These are phyloP conservation scores for Coemansia sp. DNA, from an alignment of 192 early-diverging fungal species.

Conservation along the genomic window DNA sequence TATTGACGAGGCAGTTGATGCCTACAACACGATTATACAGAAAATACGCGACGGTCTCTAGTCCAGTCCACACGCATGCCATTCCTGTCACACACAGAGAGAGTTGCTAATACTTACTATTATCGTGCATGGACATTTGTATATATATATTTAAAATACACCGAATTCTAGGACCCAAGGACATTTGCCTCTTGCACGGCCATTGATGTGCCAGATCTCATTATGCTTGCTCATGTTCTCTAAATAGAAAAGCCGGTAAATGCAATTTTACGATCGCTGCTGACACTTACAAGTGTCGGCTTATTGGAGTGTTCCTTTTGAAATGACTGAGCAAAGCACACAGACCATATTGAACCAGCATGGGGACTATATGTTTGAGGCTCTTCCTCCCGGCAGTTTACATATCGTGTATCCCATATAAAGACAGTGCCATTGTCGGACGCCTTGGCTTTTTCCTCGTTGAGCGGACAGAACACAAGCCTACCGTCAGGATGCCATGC, in stretches of 20 bases:
- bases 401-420: conserved; percentile 42
- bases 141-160: not conserved
- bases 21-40: conserved; percentile 45
- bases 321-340: conserved; percentile 13
- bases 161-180: no score
- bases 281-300: conserved; percentile 20
- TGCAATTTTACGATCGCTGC: conserved; percentile 33
- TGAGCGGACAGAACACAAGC: conserved; percentile 34
- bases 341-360: conserved; percentile 23
- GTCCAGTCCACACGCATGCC: not conserved
- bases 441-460: conserved; percentile 1
- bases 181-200: no score
- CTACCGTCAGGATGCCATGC: conserved; percentile 41
- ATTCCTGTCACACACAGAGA: no score
- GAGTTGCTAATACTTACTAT: no score
- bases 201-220: not conserved
- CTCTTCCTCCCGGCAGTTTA: conserved; percentile 12
- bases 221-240: not conserved
- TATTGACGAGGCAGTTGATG: conserved; percentile 42
- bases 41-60: conserved; percentile 13
- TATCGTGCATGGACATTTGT: no score
- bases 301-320: not conserved
- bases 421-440: conserved; percentile 14
- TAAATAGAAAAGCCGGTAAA: conserved; percentile 29
- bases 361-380: conserved; percentile 25